Evolutionary conservation across 176 grass and related monocot genomes (phyloP).

Genomic region (Aegilops sharonensis): DNA sequence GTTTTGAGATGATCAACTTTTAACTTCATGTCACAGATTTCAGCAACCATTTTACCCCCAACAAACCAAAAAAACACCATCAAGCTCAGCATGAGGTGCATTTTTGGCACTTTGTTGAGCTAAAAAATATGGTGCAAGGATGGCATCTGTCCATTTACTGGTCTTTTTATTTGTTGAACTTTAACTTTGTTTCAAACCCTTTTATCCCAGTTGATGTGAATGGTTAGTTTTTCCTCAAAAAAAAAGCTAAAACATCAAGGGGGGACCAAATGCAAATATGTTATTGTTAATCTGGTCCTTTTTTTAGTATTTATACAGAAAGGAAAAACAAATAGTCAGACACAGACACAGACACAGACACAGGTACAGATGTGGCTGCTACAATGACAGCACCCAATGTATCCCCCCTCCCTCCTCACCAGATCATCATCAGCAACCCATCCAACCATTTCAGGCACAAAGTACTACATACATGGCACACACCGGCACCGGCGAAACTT

Average conservation of each 20-base stretch:
- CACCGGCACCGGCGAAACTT: not conserved
- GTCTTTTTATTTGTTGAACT: too few species aligned
- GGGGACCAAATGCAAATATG: not conserved
- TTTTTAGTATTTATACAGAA: slow-evolving; percentile 41
- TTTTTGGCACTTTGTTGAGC: not conserved
- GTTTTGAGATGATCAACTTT: not conserved
- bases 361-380: slow-evolving; percentile 28
- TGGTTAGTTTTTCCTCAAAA: not conserved
- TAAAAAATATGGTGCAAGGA: not conserved
- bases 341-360: slow-evolving; percentile 7
- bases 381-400: not conserved
- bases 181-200: too few species aligned
- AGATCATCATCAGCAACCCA: slow-evolving; percentile 16
- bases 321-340: slow-evolving; percentile 22
- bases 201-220: not conserved
- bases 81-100: not conserved
- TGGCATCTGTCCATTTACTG: not conserved
- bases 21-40: not conserved
- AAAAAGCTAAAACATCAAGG: not conserved
- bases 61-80: not conserved
- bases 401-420: not conserved
- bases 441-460: not conserved
- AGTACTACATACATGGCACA: slow-evolving; percentile 32
- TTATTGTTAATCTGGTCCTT: slow-evolving; percentile 30
- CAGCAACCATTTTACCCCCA: not conserved